phyloP scores from a whole-genome alignment of 805 yeast genomes.

The Nakazawaea siamensis region DNA sequence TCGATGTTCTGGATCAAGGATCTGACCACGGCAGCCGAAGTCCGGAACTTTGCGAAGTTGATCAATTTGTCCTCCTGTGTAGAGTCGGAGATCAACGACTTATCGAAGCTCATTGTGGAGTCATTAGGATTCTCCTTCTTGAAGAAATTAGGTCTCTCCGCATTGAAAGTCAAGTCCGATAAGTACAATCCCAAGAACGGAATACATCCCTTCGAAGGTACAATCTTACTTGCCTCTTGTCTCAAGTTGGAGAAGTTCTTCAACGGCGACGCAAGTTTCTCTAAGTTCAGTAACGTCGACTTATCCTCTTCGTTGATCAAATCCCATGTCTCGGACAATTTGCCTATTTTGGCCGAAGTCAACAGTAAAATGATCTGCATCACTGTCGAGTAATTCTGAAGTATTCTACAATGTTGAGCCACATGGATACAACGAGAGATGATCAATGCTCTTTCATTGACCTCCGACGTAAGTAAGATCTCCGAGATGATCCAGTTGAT shows the following conservation, averaged over 20 bases:
- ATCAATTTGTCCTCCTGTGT: conserved; percentile 35
- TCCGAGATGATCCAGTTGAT: conserved; percentile 92
- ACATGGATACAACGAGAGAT: conserved; percentile 84
- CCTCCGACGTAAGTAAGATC: conserved; percentile 58
- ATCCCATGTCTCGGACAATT: conserved; percentile 66
- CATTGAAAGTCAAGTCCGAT: conserved; percentile 73
- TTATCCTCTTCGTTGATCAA: conserved; percentile 65
- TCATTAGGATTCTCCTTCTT: conserved; percentile 13
- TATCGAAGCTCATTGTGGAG: conserved; percentile 6
- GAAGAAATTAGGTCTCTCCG: conserved; percentile 47
- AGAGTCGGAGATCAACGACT: conserved; percentile 9
- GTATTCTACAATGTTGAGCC: conserved; percentile 61
- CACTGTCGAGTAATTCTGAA: conserved; percentile 81
- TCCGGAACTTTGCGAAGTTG: conserved; percentile 71
- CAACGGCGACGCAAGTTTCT: conserved; percentile 64
- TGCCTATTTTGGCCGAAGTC: conserved; percentile 53
- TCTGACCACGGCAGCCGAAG: conserved; percentile 69
- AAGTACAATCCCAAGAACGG: conserved; percentile 86
- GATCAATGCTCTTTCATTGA: conserved; percentile 53
- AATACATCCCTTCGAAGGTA: conserved; percentile 67
- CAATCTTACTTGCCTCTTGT: conserved; percentile 48
- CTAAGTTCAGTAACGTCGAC: conserved; percentile 56
- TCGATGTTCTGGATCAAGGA: conserved; percentile 74
- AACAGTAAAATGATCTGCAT: conserved; percentile 84
- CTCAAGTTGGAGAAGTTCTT: conserved; percentile 67